These are phyloP conservation scores for Ophidiomyces ophidiicola DNA, from an alignment of 2,329 filamentous ascomycete species.

Conservation along the genomic window DNA sequence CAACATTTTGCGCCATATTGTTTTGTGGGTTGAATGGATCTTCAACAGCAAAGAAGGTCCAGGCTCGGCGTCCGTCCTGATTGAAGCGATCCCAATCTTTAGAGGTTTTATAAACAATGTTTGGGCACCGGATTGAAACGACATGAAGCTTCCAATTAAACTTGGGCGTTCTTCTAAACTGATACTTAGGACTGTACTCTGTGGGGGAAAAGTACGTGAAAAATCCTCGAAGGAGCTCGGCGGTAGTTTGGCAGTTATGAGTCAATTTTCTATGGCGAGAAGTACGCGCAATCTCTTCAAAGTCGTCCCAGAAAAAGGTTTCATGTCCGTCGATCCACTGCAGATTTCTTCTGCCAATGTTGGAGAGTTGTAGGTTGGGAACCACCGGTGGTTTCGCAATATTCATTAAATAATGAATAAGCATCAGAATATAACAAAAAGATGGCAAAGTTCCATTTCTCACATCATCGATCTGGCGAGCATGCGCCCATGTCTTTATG, in stretches of 20 bases:
- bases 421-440: conserved; percentile 87
- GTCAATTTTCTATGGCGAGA: conserved; percentile 50
- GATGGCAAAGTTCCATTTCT: conserved; percentile 78
- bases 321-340: conserved; percentile 50
- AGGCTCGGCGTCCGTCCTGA: conserved; percentile 61
- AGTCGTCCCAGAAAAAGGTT: conserved; percentile 67
- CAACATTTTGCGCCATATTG: conserved; percentile 79
- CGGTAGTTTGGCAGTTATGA: conserved; percentile 56
- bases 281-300: conserved; percentile 53
- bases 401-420: conserved; percentile 80
- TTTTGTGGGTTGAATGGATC: conserved; percentile 83
- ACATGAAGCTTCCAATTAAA: conserved; percentile 77
- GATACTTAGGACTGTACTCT: background rate
- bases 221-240: conserved; percentile 64
- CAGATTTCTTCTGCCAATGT: conserved; percentile 26
- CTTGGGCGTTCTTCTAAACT: background rate
- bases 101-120: conserved; percentile 57
- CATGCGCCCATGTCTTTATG: conserved; percentile 82
- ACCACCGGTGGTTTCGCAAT: conserved; percentile 67
- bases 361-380: conserved; percentile 53
- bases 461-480: conserved; percentile 70
- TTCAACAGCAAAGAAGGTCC: conserved; percentile 80
- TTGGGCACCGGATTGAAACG: conserved; percentile 62
- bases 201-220: conserved; percentile 72
- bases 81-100: conserved; percentile 76